Evolutionary conservation across 1,284 basidiomycete species (phyloP), one percentile per base, ranked within the genome.

Genomic region (Phylloporus gajari): DNA sequence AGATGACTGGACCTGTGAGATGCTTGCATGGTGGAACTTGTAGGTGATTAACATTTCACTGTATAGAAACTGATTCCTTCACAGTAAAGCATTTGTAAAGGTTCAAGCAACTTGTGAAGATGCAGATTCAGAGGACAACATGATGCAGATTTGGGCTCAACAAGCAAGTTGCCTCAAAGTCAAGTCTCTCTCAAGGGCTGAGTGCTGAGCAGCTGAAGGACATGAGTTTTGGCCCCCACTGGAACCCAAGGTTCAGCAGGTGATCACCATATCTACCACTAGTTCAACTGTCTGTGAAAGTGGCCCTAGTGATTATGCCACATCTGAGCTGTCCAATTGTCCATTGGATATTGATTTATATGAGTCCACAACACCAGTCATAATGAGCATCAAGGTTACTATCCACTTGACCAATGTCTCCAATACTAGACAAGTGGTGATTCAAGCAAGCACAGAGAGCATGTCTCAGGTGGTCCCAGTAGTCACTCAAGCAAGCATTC

Each of bases 111-210:
- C 38, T 6, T 30, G n/a, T 42, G 21, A 67, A 21, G 65, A 58
- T 19, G 5, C 53, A 23, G 53, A 67, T 17, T 67, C 65, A 6
- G 65, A 67, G 38, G 65, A 67, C 17, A 11, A 67, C n/a, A 67
- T 67, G 53, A 44, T 53, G 1, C 53, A 59, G 21, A 67, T 67
- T 44, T 9, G 21, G 8, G 53, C 53, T 30, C 65, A 67, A 32
- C 21, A 9, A 11, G 17, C n/a, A 44, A 40, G 65, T 51, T 15
- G 27, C 7, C 2, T 25, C 12, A 38, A 66, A 30, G 25, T n/a
- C n/a, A 42, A 42, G 30, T n/a, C 6, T 40, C 65, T 66, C 5
- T 66, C 35, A 27, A 56, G 11, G 5, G 30, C 44, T 44, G 53
- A 67, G 35, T 27, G 15, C 23, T 27, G 11, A 6, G 38, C 53